phyloP scores from a whole-genome alignment of 2,329 filamentous ascomycete genomes.

The Verticillium klebahnii region DNA sequence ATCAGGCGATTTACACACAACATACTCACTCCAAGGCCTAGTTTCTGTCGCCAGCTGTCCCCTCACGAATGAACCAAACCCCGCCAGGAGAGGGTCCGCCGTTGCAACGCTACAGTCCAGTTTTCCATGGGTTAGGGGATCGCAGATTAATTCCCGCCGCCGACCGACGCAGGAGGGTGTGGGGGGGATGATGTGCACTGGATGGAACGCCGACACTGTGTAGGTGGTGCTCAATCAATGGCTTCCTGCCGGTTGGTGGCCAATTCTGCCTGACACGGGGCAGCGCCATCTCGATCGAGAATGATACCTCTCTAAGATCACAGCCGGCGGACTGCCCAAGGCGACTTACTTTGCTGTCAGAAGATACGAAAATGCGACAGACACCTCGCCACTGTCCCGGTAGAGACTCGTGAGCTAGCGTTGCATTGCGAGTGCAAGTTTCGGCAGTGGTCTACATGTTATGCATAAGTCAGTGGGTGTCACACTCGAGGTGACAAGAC shows the following conservation, averaged over 20 bases:
- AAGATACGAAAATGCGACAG: neutral
- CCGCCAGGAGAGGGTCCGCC: neutral
- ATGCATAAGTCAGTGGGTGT: neutral
- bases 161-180: neutral
- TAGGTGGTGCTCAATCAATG: neutral
- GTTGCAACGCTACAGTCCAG: neutral
- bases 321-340: too few relatives aligned
- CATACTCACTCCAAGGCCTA: neutral
- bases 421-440: neutral
- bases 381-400: neutral
- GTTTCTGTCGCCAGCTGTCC: neutral
- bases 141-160: neutral
- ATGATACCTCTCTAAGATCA: neutral
- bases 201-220: neutral
- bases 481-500: neutral
- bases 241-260: conserved; percentile 4
- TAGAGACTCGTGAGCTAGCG: neutral
- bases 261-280: neutral
- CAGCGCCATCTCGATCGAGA: neutral
- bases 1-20: neutral
- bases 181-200: neutral
- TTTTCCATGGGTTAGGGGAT: neutral
- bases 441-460: conserved; percentile 1
- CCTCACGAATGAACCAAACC: neutral
- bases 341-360: too few relatives aligned